Base-by-base conservation (phyloP, 805 yeast species). In the Komagataella ulmi region DNA sequence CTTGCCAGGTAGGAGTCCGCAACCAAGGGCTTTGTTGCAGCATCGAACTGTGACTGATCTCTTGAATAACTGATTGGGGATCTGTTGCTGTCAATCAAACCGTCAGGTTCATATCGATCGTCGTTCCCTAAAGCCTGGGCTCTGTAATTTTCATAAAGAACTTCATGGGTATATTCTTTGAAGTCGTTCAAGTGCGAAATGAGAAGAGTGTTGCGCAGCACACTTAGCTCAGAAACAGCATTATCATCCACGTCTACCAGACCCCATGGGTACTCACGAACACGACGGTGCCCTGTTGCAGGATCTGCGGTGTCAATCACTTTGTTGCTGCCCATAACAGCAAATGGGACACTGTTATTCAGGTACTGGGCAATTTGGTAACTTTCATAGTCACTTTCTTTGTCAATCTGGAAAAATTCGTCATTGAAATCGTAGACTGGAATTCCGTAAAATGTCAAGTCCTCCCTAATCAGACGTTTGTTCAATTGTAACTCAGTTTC, bases 141-240 rank as follows among this genome's bases (percentile, higher is more conserved):
- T 75, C 97, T 83, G 68, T 89, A 89, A 51, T 81, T 83, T 66
- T 89, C 97, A 66, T 89, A 89, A 56, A 89, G 71, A 45, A 82
- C 76, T 64, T 88, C 96, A 64, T 86, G 95, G 6, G 97, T 89
- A 61, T 79, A 75, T 60, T 89, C 97, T 68, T 88, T 88, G 66
- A 89, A 80, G 63, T 89, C 97, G 63, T 83, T 83, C 66, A 89
- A 75, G 68, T 88, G 96, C 17, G 93, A 81, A 60, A 86, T 84
- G 61, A 89, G 76, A 54, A 89, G 70, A 3, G 89, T 79, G 61
- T 87, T 88, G 65, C 89, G 81, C 65, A 89, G 74, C 46, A 85
- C 77, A 47, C 87, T 78, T 63, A 89, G 85, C 66, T 89, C 97
- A 56, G 88, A 83, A 55, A 79, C 75, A 51, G 83, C 83, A 40